Evolutionary conservation across 148 eudicot species (phyloP).

Genomic region (Polygonum maritimum): DNA sequence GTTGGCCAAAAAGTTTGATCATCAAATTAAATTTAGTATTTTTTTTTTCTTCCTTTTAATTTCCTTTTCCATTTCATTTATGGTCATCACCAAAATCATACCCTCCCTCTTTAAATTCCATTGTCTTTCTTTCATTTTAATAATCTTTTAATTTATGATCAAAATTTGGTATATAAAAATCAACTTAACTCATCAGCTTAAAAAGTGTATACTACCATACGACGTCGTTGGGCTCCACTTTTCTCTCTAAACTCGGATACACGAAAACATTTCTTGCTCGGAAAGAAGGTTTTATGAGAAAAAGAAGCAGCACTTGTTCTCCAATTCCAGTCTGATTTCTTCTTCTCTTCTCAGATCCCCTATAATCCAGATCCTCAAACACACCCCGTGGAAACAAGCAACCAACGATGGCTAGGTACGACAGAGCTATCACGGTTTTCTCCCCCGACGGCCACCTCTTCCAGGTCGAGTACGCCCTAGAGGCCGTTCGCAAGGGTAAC

Average conservation of each 20-base stretch:
- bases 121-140: too few species aligned
- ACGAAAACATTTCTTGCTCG: background rate
- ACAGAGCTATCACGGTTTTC: conserved; percentile 92
- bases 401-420: conserved; percentile 70
- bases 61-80: too few species aligned
- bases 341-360: background rate
- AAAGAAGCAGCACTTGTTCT: background rate
- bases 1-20: too few species aligned
- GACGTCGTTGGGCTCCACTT: background rate
- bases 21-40: too few species aligned
- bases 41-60: too few species aligned
- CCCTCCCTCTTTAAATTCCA: too few species aligned
- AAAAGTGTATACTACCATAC: background rate
- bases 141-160: too few species aligned
- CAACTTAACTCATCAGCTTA: too few species aligned
- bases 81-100: too few species aligned
- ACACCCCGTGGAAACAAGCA: background rate
- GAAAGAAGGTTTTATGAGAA: background rate
- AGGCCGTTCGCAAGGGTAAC: conserved; percentile 96
- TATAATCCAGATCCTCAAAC: background rate
- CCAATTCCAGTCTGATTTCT: background rate
- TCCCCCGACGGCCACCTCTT: conserved; percentile 98
- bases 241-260: background rate
- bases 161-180: too few species aligned
- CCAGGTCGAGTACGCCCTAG: conserved; percentile 94